Conservation (phyloP, 441 rosid species). For the Euphorbia neoarborescens region DNA sequence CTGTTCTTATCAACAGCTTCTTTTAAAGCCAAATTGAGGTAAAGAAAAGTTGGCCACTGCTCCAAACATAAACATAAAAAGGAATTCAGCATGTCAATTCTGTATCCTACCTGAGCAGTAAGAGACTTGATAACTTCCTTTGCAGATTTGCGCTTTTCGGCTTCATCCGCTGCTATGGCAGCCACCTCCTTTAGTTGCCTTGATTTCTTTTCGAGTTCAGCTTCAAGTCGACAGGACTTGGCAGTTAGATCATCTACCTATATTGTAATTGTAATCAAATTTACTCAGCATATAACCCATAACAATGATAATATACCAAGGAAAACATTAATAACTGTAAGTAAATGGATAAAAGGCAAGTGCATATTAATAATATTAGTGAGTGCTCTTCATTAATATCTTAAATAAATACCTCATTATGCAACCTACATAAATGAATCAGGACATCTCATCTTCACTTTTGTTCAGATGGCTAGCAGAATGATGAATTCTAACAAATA, state of each 20-base stretch:
- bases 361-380: neutral
- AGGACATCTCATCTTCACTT: neutral
- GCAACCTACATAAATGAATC: neutral
- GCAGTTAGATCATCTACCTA: conserved; percentile 50
- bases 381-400: neutral
- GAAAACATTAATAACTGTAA: neutral
- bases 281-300: neutral
- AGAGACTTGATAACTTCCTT: conserved; percentile 56
- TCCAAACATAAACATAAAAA: conserved; percentile 5
- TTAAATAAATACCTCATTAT: neutral
- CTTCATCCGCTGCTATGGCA: conserved; percentile 57
- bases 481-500: neutral
- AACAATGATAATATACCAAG: neutral
- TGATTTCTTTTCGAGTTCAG: conserved; percentile 45
- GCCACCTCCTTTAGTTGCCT: conserved; percentile 44
- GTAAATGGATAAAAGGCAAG: neutral
- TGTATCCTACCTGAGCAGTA: conserved; percentile 45
- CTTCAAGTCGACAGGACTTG: conserved; percentile 45
- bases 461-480: neutral
- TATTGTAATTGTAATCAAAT: conserved; percentile 15
- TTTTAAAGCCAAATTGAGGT: neutral
- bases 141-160: conserved; percentile 58
- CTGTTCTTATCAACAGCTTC: neutral
- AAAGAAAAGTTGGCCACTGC: neutral
- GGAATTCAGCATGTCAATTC: conserved; percentile 6